A percentile compares a stretch with the other conserved stretches of the same genome.
These are phyloP conservation scores for Penicillium sclerotiorum DNA, from an alignment of 2,329 filamentous ascomycete species.

Conservation along the genomic window DNA sequence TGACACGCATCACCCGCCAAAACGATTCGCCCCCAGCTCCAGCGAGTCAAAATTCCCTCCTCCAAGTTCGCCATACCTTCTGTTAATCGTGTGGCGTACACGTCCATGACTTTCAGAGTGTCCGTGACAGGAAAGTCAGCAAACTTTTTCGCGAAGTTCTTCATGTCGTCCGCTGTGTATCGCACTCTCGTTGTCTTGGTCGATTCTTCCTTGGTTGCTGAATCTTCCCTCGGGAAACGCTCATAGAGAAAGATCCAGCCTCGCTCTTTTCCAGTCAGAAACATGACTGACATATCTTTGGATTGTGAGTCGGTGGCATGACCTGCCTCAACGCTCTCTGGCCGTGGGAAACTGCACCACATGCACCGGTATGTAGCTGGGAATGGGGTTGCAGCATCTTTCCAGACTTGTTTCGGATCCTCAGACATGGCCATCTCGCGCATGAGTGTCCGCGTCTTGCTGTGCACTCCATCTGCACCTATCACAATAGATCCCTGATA, in stretches of 20 bases:
- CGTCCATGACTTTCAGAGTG: constrained; percentile 34
- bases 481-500: constrained; percentile 10
- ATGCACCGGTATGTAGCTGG: neutral
- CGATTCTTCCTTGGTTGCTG: too few species aligned
- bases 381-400: constrained; percentile 3
- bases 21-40: constrained; percentile 40
- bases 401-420: neutral
- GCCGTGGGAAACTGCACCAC: neutral
- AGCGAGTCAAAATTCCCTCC: constrained; percentile 41
- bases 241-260: constrained; percentile 40
- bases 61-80: constrained; percentile 39
- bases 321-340: neutral
- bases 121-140: constrained; percentile 26
- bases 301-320: neutral
- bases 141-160: constrained; percentile 34
- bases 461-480: constrained; percentile 17
- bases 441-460: constrained; percentile 9
- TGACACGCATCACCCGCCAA: constrained; percentile 43
- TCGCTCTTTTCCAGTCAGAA: constrained; percentile 31
- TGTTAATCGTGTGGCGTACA: constrained; percentile 21
- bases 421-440: constrained; percentile 2
- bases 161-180: too few species aligned
- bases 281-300: constrained; percentile 28
- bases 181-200: too few species aligned
- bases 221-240: too few species aligned